A percentile compares a stretch with the other conserved stretches of the same genome.
Conservation (phyloP, 176 grass and related monocot genomes). For the barley (Hordeum vulgare) region DNA sequence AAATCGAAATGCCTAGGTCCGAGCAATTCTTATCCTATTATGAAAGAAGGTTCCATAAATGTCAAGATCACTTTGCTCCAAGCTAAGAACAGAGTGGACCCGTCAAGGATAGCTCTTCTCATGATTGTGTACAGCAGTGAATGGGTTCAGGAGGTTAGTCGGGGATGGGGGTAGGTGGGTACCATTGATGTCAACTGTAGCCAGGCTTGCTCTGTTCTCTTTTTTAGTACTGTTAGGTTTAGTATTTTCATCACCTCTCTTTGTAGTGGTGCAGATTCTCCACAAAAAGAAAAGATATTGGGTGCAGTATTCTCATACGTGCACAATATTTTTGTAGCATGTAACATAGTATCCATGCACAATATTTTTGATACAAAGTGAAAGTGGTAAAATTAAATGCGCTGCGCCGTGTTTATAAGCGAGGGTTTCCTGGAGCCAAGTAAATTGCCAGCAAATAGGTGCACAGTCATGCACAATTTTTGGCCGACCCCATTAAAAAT, state of each 20-base stretch:
- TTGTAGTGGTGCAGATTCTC: background rate
- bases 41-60: background rate
- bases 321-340: background rate
- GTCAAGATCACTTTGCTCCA: background rate
- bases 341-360: too few species aligned
- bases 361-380: too few species aligned
- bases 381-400: too few species aligned
- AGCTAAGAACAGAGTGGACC: background rate
- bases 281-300: background rate
- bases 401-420: too few species aligned
- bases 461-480: too few species aligned
- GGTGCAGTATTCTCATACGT: background rate
- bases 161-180: too few species aligned
- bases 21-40: background rate
- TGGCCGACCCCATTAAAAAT: too few species aligned
- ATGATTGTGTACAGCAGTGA: background rate
- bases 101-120: background rate
- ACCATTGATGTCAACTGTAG: too few species aligned
- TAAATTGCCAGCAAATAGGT: too few species aligned
- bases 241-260: background rate
- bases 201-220: too few species aligned
- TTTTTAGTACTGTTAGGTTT: too few species aligned
- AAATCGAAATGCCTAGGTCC: constrained; percentile 20
- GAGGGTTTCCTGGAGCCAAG: too few species aligned
- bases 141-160: background rate